Conservation (phyloP, 73 alveolate genomes). For the Paramecium octaurelia region DNA sequence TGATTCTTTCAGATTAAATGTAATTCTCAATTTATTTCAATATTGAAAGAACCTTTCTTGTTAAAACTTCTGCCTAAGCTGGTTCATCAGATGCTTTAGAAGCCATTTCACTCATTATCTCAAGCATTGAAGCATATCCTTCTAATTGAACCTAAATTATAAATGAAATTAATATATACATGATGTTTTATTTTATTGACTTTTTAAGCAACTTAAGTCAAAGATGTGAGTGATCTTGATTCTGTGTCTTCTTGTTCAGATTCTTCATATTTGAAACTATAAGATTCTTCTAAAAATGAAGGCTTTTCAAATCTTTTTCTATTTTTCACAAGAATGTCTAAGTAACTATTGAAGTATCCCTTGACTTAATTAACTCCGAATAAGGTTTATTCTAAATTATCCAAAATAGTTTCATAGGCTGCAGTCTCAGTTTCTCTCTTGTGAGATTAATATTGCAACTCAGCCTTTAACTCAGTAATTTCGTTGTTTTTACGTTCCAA, state of each 20-base stretch:
- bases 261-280: conserved; percentile 30
- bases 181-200: conserved; percentile 36
- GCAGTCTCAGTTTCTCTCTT: conserved; percentile 25
- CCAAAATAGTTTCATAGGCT: not conserved
- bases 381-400: conserved; percentile 35
- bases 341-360: conserved; percentile 28
- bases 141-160: not conserved
- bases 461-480: conserved; percentile 19
- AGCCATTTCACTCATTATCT: conserved; percentile 37
- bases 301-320: conserved; percentile 49
- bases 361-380: conserved; percentile 45
- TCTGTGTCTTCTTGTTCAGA: conserved; percentile 20
- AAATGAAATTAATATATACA: not conserved
- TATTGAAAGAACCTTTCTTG: conserved; percentile 11
- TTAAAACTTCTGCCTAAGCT: conserved; percentile 10
- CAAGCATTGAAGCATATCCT: conserved; percentile 23
- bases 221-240: not conserved
- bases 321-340: conserved; percentile 19
- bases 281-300: conserved; percentile 3
- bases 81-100: conserved; percentile 17
- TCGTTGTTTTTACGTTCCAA: conserved; percentile 21
- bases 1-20: conserved; percentile 43
- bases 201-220: conserved; percentile 6
- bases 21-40: conserved; percentile 25
- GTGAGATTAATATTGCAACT: conserved; percentile 9